Conservation (phyloP, 257 asterid species). For the Apocynum venetum region DNA sequence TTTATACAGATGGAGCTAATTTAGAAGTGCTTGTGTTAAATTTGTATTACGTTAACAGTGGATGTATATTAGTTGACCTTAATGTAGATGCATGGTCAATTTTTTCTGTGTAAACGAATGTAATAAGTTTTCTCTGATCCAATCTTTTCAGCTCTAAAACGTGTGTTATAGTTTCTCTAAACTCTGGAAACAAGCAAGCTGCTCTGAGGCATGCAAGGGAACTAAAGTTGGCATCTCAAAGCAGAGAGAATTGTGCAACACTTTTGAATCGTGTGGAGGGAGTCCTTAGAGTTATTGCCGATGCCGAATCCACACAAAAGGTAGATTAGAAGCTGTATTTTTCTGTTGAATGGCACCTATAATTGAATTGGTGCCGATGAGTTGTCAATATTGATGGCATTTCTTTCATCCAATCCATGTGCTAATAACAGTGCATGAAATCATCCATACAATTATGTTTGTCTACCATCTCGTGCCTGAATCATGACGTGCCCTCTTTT, state of each 20-base stretch:
- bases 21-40: not conserved
- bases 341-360: not conserved
- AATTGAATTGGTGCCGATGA: not conserved
- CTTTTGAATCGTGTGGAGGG: slow-evolving; percentile 72
- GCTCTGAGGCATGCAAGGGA: slow-evolving; percentile 68
- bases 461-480: not conserved
- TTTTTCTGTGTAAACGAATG: not conserved
- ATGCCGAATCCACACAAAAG: slow-evolving; percentile 79
- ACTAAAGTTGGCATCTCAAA: slow-evolving; percentile 59
- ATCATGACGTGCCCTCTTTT: not conserved
- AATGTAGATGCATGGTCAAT: not conserved
- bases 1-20: not conserved
- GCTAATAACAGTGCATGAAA: not conserved
- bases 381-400: not conserved
- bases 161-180: slow-evolving; percentile 52
- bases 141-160: slow-evolving; percentile 50
- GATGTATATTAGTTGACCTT: not conserved
- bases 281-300: slow-evolving; percentile 60
- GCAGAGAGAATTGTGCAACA: slow-evolving; percentile 61
- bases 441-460: not conserved
- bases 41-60: not conserved
- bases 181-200: slow-evolving; percentile 47
- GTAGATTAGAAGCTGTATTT: slow-evolving; percentile 27
- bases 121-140: not conserved
- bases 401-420: not conserved